phyloP scores from a whole-genome alignment of 805 yeast genomes.

The Hanseniaspora pseudoguilliermondii region DNA sequence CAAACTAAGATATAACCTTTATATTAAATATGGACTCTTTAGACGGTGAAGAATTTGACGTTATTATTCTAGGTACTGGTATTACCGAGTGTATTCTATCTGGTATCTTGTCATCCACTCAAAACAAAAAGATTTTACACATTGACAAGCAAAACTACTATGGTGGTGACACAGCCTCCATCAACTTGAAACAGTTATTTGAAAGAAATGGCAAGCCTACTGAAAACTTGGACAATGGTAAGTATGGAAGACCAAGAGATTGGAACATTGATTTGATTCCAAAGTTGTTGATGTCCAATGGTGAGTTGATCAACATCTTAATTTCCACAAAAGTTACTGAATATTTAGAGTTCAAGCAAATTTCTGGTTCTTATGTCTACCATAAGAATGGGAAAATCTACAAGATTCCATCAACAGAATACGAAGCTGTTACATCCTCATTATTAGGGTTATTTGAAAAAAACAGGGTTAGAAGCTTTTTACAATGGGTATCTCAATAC shows the following conservation, averaged over 20 bases:
- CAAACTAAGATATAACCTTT: neutral
- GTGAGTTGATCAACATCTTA: constrained; percentile 88
- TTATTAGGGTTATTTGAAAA: constrained; percentile 94
- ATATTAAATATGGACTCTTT: constrained; percentile 46
- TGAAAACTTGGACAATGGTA: constrained; percentile 47
- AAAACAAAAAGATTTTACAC: constrained; percentile 93
- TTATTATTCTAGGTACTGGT: constrained; percentile 89
- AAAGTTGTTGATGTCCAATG: constrained; percentile 92
- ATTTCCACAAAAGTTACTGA: constrained; percentile 93
- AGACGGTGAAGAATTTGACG: constrained; percentile 69
- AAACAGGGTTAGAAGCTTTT: constrained; percentile 82
- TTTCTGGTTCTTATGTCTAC: constrained; percentile 90
- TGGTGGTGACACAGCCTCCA: constrained; percentile 84
- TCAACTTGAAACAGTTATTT: constrained; percentile 57
- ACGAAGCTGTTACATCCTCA: constrained; percentile 82
- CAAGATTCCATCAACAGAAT: constrained; percentile 85
- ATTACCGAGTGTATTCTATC: constrained; percentile 91
- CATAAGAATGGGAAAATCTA: constrained; percentile 73
- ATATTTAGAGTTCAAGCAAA: constrained; percentile 90
- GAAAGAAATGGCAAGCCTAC: constrained; percentile 68
- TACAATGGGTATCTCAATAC: constrained; percentile 76
- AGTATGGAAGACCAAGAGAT: constrained; percentile 82
- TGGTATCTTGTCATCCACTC: constrained; percentile 78
- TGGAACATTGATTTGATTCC: constrained; percentile 98
- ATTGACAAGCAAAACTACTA: constrained; percentile 93